phyloP scores from a whole-genome alignment of 495 filamentous ascomycete genomes.

The Lophium mytilinum region DNA sequence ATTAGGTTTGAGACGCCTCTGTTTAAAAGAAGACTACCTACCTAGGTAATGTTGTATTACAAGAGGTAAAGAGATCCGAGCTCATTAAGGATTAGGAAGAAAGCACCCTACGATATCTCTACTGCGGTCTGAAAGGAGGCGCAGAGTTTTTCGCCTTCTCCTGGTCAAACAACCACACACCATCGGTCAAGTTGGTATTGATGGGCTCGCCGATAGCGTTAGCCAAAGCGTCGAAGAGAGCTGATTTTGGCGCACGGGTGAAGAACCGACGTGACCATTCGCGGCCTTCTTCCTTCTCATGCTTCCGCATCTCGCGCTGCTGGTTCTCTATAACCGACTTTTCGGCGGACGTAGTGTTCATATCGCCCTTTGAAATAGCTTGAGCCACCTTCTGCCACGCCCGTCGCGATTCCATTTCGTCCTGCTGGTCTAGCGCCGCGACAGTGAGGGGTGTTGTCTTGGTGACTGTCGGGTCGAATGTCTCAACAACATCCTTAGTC shows the following conservation, averaged over 20 bases:
- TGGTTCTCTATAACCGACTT: conserved; percentile 88
- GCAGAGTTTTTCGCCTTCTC: conserved; percentile 49
- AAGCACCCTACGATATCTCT: background rate
- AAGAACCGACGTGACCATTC: conserved; percentile 88
- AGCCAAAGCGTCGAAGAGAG: conserved; percentile 51
- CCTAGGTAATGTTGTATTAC: too few species aligned
- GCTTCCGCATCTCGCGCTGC: conserved; percentile 75
- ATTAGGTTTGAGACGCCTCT: too few species aligned
- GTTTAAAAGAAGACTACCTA: too few species aligned
- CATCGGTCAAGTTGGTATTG: conserved; percentile 68
- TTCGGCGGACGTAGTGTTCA: conserved; percentile 67
- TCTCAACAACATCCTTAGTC: conserved; percentile 61
- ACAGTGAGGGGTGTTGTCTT: conserved; percentile 63
- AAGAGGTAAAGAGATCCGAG: too few species aligned
- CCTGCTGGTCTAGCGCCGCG: conserved; percentile 70
- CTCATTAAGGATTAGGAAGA: too few species aligned
- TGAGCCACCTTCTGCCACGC: conserved; percentile 82
- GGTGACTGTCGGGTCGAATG: conserved; percentile 54
- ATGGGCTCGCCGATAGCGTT: conserved; percentile 47
- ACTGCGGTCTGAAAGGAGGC: conserved; percentile 20
- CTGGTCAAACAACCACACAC: conserved; percentile 77
- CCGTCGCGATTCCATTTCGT: conserved; percentile 75
- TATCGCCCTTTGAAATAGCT: conserved; percentile 70
- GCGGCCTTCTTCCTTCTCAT: conserved; percentile 66
- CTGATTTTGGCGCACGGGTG: conserved; percentile 47